Evolutionary conservation across 495 filamentous ascomycete genomes (phyloP).

Genomic region (Penicillium paxilli): DNA sequence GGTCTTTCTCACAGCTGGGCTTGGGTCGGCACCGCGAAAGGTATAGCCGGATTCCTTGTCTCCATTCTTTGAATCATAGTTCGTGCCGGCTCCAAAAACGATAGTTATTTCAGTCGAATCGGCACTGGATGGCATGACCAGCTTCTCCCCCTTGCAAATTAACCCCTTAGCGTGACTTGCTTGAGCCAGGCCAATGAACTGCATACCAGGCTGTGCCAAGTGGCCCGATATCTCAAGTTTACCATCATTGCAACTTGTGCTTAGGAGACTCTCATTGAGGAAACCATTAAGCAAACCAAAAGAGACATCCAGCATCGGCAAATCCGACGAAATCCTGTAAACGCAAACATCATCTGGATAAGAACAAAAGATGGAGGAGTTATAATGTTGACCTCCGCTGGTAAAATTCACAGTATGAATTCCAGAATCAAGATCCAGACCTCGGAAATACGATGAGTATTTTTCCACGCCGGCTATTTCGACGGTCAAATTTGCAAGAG

Average conservation of each 20-base stretch:
- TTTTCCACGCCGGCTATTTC: constrained; percentile 24
- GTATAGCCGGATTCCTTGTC: constrained; percentile 40
- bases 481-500: constrained; percentile 46
- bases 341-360: constrained; percentile 50
- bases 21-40: constrained; percentile 47
- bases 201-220: constrained; percentile 35
- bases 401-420: constrained; percentile 26
- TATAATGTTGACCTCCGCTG: not conserved
- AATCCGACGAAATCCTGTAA: constrained; percentile 36
- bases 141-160: constrained; percentile 13
- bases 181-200: constrained; percentile 23
- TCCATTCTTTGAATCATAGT: constrained; percentile 47
- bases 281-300: constrained; percentile 33
- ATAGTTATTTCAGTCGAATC: constrained; percentile 12
- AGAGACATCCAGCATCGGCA: constrained; percentile 32
- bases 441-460: constrained; percentile 36
- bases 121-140: not conserved
- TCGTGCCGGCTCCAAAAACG: constrained; percentile 42
- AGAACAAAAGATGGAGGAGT: constrained; percentile 34
- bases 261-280: constrained; percentile 12
- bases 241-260: constrained; percentile 25
- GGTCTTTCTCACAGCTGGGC: constrained; percentile 26
- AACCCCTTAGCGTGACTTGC: constrained; percentile 5
- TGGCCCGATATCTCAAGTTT: constrained; percentile 28
- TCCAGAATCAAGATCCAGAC: constrained; percentile 42